Conservation (phyloP, 805 yeast genomes). For the Spathaspora girioi region DNA sequence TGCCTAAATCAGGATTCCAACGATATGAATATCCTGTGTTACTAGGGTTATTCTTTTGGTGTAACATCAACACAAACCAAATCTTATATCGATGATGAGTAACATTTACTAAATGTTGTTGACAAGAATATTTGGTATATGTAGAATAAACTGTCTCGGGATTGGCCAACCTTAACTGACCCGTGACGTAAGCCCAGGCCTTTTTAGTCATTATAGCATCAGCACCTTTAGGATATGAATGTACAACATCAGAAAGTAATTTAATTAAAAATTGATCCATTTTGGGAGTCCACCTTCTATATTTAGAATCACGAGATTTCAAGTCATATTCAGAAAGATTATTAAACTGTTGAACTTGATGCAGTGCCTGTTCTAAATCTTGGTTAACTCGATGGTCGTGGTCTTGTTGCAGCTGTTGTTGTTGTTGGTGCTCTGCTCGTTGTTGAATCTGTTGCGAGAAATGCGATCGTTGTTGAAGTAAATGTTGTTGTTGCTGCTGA, state of each 20-base stretch:
- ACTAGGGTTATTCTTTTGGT: conserved; percentile 16
- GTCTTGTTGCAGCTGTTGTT: conserved; percentile 1
- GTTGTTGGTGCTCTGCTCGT: conserved; percentile 12
- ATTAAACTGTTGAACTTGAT: conserved; percentile 5
- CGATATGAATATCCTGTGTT: conserved; percentile 24
- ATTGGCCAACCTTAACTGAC: conserved; percentile 31
- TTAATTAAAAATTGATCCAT: conserved; percentile 34
- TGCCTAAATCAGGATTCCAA: conserved; percentile 34
- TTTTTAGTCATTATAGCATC: conserved; percentile 32
- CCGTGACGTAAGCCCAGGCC: conserved; percentile 35
- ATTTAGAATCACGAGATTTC: conserved; percentile 33
- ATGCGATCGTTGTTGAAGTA: conserved; percentile 4
- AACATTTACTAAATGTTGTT: conserved; percentile 34
- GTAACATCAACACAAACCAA: conserved; percentile 31
- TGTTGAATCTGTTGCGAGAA: conserved; percentile 7
- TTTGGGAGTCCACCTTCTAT: conserved; percentile 35
- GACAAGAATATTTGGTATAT: conserved; percentile 37
- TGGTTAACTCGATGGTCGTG: neutral
- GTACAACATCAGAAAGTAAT: conserved; percentile 33
- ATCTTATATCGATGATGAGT: conserved; percentile 33
- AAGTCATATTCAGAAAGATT: conserved; percentile 27
- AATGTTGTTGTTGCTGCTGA: conserved; percentile 5
- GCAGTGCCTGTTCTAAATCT: neutral
- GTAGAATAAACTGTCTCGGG: conserved; percentile 39
- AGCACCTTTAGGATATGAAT: conserved; percentile 27